These are phyloP conservation scores for Aspergillus brunneoviolaceus DNA, from an alignment of 2,329 filamentous ascomycete genomes.

Conservation along the genomic window DNA sequence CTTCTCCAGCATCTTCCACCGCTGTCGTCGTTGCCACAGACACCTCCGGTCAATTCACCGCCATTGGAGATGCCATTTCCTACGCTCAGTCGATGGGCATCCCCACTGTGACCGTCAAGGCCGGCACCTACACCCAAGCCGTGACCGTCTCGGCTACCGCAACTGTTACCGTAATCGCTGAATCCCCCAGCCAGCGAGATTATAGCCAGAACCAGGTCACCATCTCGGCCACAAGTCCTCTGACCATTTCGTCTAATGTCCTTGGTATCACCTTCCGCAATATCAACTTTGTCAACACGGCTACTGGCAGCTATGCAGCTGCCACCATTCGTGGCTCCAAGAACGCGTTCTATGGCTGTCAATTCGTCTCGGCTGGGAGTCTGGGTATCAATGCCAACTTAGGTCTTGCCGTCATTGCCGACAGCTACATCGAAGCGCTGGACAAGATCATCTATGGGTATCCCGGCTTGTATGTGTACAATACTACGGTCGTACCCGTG, in stretches of 20 bases:
- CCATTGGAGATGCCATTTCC: slow-evolving; percentile 46
- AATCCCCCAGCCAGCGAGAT: slow-evolving; percentile 28
- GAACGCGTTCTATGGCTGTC: slow-evolving; percentile 47
- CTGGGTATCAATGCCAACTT: slow-evolving; percentile 28
- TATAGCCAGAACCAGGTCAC: slow-evolving; percentile 43
- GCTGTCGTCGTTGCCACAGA: slow-evolving; percentile 48
- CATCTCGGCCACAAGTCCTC: slow-evolving; percentile 28
- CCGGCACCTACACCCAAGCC: slow-evolving; percentile 48
- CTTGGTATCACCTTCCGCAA: slow-evolving; percentile 40
- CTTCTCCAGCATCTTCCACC: slow-evolving; percentile 13
- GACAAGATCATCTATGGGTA: slow-evolving; percentile 46
- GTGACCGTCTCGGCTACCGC: slow-evolving; percentile 43
- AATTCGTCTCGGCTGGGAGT: slow-evolving; percentile 42
- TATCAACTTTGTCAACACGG: slow-evolving; percentile 37
- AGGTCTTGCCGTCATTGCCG: slow-evolving; percentile 42
- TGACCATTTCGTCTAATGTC: slow-evolving; percentile 33
- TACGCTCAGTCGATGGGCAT: slow-evolving; percentile 44
- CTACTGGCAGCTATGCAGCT: slow-evolving; percentile 18
- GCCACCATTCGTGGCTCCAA: slow-evolving; percentile 40
- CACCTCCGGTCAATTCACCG: slow-evolving; percentile 47
- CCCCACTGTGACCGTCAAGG: slow-evolving; percentile 46
- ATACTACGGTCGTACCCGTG: slow-evolving; percentile 45
- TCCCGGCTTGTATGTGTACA: slow-evolving; percentile 45
- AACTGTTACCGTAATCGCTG: slow-evolving; percentile 45
- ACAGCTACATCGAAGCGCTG: slow-evolving; percentile 47